Conservation (phyloP, 2,329 filamentous ascomycete genomes). For the Penicillium palitans region DNA sequence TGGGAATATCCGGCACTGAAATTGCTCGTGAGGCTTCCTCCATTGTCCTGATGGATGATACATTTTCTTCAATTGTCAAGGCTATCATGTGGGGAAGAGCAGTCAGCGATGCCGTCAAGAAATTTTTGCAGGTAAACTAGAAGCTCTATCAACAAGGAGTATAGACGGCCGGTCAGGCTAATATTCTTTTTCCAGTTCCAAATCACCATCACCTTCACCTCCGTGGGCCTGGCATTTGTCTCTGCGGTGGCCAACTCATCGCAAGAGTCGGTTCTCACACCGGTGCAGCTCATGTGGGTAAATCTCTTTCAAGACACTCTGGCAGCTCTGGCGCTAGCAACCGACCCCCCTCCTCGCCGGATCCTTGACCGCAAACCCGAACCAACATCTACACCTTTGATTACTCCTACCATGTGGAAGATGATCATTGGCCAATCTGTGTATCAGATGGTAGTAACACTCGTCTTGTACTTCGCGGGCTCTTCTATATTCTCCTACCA, state of each 20-base stretch:
- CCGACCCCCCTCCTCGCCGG: constrained; percentile 57
- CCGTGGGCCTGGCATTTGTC: constrained; percentile 62
- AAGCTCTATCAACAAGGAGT: constrained; percentile 43
- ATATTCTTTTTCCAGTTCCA: constrained; percentile 38
- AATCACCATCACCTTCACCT: constrained; percentile 67
- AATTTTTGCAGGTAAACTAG: constrained; percentile 52
- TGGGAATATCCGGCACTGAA: constrained; percentile 61
- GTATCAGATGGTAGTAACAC: constrained; percentile 39
- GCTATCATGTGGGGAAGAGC: constrained; percentile 61
- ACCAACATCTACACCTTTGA: constrained; percentile 43
- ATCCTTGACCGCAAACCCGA: constrained; percentile 55
- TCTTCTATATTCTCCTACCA: constrained; percentile 55
- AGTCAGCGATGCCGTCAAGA: constrained; percentile 60
- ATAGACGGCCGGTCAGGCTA: background rate
- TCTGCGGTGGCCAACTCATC: constrained; percentile 57
- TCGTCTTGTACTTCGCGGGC: constrained; percentile 58
- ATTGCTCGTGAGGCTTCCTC: constrained; percentile 62
- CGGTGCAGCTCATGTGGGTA: constrained; percentile 66
- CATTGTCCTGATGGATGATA: constrained; percentile 54
- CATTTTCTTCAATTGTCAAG: constrained; percentile 61
- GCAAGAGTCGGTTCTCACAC: constrained; percentile 60
- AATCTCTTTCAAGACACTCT: constrained; percentile 69
- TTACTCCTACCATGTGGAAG: constrained; percentile 46
- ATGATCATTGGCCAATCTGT: constrained; percentile 44
- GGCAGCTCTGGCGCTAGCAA: constrained; percentile 62